A percentile compares a stretch with the other conserved stretches of the same genome.
phyloP scores from a whole-genome alignment of 2,329 filamentous ascomycete genomes.

The Fusarium aywerte region DNA sequence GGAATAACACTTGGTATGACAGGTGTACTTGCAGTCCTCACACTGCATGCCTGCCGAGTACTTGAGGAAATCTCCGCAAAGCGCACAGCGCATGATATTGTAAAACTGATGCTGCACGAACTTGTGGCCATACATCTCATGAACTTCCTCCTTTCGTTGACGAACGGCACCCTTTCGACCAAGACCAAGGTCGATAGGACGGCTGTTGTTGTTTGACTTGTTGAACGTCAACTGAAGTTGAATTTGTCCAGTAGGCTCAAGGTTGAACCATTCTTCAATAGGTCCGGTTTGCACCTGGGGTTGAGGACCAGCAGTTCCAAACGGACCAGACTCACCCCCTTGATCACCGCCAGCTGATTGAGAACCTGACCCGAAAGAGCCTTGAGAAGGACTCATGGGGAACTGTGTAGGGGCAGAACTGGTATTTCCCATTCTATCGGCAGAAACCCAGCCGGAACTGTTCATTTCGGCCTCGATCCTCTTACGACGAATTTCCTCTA shows the following conservation, averaged over 20 bases:
- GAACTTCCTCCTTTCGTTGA: constrained; percentile 96
- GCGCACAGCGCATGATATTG: constrained; percentile 99
- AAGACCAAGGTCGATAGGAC: constrained; percentile 87
- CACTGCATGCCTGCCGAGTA: constrained; percentile 99
- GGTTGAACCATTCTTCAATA: constrained; percentile 95
- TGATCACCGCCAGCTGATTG: constrained; percentile 55
- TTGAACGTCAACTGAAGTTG: constrained; percentile 91
- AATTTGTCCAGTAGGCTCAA: constrained; percentile 93
- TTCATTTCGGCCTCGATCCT: constrained; percentile 97
- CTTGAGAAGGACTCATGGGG: constrained; percentile 63
- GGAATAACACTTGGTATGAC: constrained; percentile 95
- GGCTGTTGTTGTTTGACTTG: constrained; percentile 86
- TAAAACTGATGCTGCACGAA: constrained; percentile 99
- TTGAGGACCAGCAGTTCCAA: constrained; percentile 54
- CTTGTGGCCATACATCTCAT: constrained; percentile 99
- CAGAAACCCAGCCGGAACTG: constrained; percentile 94
- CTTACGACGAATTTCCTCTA: constrained; percentile 96
- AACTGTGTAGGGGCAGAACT: constrained; percentile 64
- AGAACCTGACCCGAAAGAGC: constrained; percentile 56
- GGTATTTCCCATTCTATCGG: constrained; percentile 85
- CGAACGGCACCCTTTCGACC: constrained; percentile 95
- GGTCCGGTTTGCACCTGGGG: constrained; percentile 67
- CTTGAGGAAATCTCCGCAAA: constrained; percentile 98
- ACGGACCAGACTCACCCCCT: constrained; percentile 47
- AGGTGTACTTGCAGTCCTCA: constrained; percentile 99